Percentiles rank a stretch among this genome's conserved stretches.
phyloP scores from a whole-genome alignment of 2,329 filamentous ascomycete genomes.

The Gliomastix tumulicola region DNA sequence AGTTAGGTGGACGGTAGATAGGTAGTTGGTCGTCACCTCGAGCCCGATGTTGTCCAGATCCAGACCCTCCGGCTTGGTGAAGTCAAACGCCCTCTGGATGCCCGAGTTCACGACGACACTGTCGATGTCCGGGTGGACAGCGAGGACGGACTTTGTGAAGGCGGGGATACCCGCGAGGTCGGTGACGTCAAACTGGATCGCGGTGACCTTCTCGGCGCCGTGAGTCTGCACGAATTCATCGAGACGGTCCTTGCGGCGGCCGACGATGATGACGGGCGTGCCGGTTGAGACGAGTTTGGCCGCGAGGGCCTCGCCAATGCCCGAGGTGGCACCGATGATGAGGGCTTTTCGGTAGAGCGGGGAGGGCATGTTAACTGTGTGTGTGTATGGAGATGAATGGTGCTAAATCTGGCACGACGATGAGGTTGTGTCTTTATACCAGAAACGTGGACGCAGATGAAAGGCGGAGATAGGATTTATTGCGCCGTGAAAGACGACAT shows the following conservation, averaged over 20 bases:
- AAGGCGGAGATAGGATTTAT: no score
- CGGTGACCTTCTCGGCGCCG: constrained; percentile 27
- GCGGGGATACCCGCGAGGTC: constrained; percentile 24
- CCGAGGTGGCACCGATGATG: constrained; percentile 29
- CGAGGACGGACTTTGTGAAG: constrained; percentile 10
- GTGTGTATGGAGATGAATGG: no score
- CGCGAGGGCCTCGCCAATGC: constrained; percentile 18
- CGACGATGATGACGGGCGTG: constrained; percentile 36
- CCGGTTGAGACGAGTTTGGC: constrained; percentile 33
- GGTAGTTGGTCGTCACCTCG: constrained; percentile 17
- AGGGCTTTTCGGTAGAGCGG: constrained; percentile 23
- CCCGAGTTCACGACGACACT: constrained; percentile 52
- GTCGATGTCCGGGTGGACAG: constrained; percentile 20
- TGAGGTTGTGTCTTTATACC: no score
- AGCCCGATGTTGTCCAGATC: constrained; percentile 17
- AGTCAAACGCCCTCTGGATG: constrained; percentile 35
- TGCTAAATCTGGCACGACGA: no score
- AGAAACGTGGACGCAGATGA: no score
- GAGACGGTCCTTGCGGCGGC: constrained; percentile 39
- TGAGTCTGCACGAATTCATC: constrained; percentile 37
- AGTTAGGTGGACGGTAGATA: constrained; percentile 15
- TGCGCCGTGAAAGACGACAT: no score
- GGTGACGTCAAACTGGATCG: constrained; percentile 34
- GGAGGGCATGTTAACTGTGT: no score
- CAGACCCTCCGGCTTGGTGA: constrained; percentile 13